These are phyloP conservation scores for Arthroderma sp. DNA, from an alignment of 2,329 filamentous ascomycete species.

Conservation along the genomic window DNA sequence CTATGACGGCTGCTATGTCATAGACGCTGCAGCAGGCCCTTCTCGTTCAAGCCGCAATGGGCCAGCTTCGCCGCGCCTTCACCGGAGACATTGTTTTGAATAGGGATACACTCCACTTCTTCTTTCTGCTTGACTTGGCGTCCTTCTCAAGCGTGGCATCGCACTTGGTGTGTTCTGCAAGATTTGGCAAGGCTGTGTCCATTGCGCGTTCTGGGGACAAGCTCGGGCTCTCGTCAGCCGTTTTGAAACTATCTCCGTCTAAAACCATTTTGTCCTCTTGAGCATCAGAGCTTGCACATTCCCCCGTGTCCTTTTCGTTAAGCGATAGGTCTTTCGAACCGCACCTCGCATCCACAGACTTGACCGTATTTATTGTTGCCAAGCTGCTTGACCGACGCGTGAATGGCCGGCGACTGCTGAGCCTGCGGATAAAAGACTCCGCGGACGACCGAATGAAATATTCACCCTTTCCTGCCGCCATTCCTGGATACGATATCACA, in stretches of 20 bases:
- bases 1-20: too few species aligned
- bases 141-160: not conserved
- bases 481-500: conserved; percentile 67
- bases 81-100: conserved; percentile 6
- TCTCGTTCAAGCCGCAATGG: not conserved
- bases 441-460: conserved; percentile 65
- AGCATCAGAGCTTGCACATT: too few species aligned
- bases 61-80: conserved; percentile 3
- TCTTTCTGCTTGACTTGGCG: conserved; percentile 3
- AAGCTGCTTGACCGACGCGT: conserved; percentile 54
- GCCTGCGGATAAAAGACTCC: conserved; percentile 73
- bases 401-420: conserved; percentile 69
- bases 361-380: conserved; percentile 15
- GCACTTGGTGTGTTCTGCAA: too few species aligned
- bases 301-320: too few species aligned
- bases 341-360: conserved; percentile 3
- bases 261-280: too few species aligned
- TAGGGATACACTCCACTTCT: conserved; percentile 9
- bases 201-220: too few species aligned
- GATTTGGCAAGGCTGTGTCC: too few species aligned
- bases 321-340: too few species aligned
- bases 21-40: not conserved
- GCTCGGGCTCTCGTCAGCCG: too few species aligned
- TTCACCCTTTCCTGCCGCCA: conserved; percentile 54
- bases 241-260: too few species aligned